These are phyloP conservation scores for Circinella umbellata DNA, from an alignment of 371 early-diverging fungal genomes.

Conservation along the genomic window DNA sequence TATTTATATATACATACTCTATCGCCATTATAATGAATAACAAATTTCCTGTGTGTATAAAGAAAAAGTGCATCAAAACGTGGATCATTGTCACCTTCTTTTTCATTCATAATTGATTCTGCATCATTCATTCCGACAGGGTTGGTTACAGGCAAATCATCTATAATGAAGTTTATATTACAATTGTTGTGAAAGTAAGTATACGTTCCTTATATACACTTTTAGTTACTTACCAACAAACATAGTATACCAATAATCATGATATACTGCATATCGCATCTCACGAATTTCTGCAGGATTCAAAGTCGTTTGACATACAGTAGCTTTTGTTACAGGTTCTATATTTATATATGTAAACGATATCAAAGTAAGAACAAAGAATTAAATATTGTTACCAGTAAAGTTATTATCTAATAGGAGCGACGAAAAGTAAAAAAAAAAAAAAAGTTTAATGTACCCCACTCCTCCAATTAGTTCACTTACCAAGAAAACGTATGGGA, in stretches of 20 bases:
- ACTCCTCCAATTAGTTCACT: neutral
- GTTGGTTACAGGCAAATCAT: constrained; percentile 67
- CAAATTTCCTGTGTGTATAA: constrained; percentile 69
- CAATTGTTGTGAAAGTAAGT: too few species aligned
- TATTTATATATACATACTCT: constrained; percentile 21
- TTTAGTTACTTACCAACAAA: constrained; percentile 57
- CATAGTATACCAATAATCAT: constrained; percentile 77
- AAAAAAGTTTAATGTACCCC: too few species aligned
- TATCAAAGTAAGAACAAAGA: neutral
- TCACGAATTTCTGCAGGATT: constrained; percentile 50
- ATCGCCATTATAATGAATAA: constrained; percentile 66
- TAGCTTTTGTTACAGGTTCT: constrained; percentile 29
- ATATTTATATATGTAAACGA: neutral
- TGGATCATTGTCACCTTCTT: constrained; percentile 22
- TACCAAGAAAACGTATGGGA: constrained; percentile 57
- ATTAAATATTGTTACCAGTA: neutral
- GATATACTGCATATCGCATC: constrained; percentile 67
- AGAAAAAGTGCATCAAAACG: constrained; percentile 41
- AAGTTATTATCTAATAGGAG: too few species aligned
- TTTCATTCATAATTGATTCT: constrained; percentile 29
- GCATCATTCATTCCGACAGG: constrained; percentile 34
- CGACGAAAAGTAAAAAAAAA: neutral
- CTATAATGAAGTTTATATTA: constrained; percentile 8
- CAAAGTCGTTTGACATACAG: constrained; percentile 54
- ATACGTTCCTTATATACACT: too few species aligned